Percentiles rank a stretch among this genome's conserved stretches.
These are phyloP conservation scores for Penicillium sp. DNA, from an alignment of 2,329 filamentous ascomycete genomes.

Conservation along the genomic window DNA sequence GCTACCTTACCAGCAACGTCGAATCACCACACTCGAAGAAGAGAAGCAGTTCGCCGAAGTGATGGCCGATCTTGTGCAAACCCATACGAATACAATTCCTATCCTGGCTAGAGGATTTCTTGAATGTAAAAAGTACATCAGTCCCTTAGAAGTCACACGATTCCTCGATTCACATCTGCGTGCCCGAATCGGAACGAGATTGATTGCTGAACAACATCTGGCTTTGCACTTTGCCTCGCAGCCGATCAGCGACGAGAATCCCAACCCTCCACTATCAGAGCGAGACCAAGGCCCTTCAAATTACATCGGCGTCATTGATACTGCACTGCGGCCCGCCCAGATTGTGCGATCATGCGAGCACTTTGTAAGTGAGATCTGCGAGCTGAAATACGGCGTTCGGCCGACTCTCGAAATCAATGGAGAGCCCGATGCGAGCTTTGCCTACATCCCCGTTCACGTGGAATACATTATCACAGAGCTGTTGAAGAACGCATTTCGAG, in stretches of 20 bases:
- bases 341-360: conserved; percentile 81
- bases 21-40: conserved; percentile 74
- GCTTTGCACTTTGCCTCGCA: conserved; percentile 75
- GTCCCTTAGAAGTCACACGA: conserved; percentile 72
- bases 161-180: conserved; percentile 94
- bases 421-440: conserved; percentile 81
- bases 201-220: conserved; percentile 96
- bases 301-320: conserved; percentile 95
- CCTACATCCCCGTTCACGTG: conserved; percentile 90
- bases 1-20: conserved; percentile 72
- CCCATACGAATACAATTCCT: conserved; percentile 90
- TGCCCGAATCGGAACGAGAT: conserved; percentile 84
- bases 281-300: conserved; percentile 41
- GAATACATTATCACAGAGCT: conserved; percentile 97
- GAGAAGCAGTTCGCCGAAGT: conserved; percentile 89
- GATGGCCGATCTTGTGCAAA: conserved; percentile 90
- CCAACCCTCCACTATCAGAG: conserved; percentile 26
- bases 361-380: conserved; percentile 93
- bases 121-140: conserved; percentile 88
- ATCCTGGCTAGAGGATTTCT: conserved; percentile 88
- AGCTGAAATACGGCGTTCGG: conserved; percentile 88
- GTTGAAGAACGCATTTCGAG: conserved; percentile 93
- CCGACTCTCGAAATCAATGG: conserved; percentile 79
- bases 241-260: conserved; percentile 61
- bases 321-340: conserved; percentile 72